phyloP scores from a whole-genome alignment of 805 yeast genomes.

The Jamesozyma rosinii region DNA sequence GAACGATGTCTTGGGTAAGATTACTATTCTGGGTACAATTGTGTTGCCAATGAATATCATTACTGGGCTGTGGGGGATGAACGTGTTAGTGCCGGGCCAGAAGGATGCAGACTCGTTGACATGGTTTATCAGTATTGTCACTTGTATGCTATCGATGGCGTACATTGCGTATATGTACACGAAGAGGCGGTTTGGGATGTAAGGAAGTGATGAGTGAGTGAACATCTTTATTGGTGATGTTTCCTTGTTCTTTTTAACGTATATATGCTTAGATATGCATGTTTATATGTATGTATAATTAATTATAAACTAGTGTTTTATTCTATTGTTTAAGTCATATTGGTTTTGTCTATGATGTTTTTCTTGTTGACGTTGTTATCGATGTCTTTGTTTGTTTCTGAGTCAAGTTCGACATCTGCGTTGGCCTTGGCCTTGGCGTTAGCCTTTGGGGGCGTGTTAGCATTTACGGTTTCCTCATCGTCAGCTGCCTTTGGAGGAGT shows the following conservation, averaged over 20 bases:
- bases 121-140: conserved; percentile 55
- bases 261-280: no score
- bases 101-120: conserved; percentile 40
- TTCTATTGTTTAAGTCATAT: background rate
- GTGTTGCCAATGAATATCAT: conserved; percentile 91
- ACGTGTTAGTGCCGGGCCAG: conserved; percentile 93
- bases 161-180: conserved; percentile 41
- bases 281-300: no score
- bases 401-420: no score
- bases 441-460: background rate
- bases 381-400: background rate
- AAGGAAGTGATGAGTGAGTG: no score
- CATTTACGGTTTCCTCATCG: background rate
- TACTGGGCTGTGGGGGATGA: conserved; percentile 99
- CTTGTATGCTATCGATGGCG: conserved; percentile 41
- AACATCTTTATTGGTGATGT: no score
- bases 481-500: no score
- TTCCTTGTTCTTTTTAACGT: no score
- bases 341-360: background rate
- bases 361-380: background rate
- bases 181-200: conserved; percentile 34
- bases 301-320: background rate
- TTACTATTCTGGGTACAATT: conserved; percentile 87
- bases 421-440: background rate
- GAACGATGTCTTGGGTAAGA: conserved; percentile 90